Base-by-base conservation (phyloP, 352 stramenopile genomes). In the Peronospora belbahrii region DNA sequence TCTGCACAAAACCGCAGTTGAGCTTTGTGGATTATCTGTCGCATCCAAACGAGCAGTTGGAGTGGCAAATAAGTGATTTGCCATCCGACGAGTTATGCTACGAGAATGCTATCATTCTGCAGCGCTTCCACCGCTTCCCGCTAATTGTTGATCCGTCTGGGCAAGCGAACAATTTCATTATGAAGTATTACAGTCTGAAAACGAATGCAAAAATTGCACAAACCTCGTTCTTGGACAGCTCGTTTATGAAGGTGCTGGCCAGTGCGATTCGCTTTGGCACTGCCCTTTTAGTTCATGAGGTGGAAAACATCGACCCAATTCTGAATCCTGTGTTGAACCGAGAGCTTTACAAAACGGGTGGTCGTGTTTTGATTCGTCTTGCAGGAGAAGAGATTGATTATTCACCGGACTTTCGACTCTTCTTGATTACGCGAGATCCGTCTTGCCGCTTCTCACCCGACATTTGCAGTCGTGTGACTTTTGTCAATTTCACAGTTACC, bases 191-290 rank as follows among this genome's bases (percentile, higher is more conserved):
- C 58, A 83, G 85, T 33, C 65, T 94, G 14, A 88, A 96, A 56
- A 87, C 72, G 0, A 88, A 75, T 41, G 76, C 77, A 14, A 97
- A 96, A 56, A 98, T 99, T 45, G 79, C 96, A 39, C 98, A 98
- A 51, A 99, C 97, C 3, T 99, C 95, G 22, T 99, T 99, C 70
- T 67, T 99, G 42, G 97, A 99, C 61, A 96, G 94, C 32, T 96
- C 89, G 6, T 99, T 99, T 74, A 98, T 99, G 79, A 99, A 99
- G 65, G 97, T 97, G n/a, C 70, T 99, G 15, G 95, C 95, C n/a
- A 98, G 94, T 56, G 96, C 97, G 19, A 97, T 99, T 69, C 95
- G 97, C 30, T 99, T 99, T 62, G 97, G 97, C 28, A 99, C 94
- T 19, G 92, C 97, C 25, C 70, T 99, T 24, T 65, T 99, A 9